These are phyloP conservation scores for Dendrocalamus latiflorus DNA, from an alignment of 202 grass and related monocot genomes.

Conservation along the genomic window DNA sequence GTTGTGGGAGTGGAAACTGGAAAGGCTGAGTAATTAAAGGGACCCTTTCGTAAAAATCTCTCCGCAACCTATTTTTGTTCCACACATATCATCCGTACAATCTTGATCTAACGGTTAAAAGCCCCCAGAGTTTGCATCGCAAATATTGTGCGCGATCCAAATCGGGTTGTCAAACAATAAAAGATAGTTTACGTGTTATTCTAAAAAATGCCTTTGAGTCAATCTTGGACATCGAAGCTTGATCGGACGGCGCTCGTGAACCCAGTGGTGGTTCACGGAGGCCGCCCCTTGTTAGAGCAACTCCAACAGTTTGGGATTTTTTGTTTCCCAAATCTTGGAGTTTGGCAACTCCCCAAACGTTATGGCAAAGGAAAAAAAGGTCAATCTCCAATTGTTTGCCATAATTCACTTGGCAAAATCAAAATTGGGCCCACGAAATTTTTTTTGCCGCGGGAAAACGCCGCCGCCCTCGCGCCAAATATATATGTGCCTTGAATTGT, in stretches of 20 bases:
- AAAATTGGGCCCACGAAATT: no score
- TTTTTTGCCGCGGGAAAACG: no score
- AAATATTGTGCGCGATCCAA: not conserved
- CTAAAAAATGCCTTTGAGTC: not conserved
- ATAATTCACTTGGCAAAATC: no score
- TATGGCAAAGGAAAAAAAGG: no score
- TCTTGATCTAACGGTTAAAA: not conserved
- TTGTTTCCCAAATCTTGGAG: no score
- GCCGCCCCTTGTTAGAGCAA: not conserved
- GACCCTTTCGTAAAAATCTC: not conserved
- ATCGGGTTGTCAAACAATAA: not conserved
- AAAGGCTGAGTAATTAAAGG: not conserved
- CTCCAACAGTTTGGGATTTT: no score
- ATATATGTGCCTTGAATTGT: no score
- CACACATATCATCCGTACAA: not conserved
- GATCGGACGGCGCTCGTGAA: not conserved
- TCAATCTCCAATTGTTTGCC: no score
- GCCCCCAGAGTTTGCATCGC: not conserved
- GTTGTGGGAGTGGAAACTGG: not conserved
- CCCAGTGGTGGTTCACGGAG: not conserved
- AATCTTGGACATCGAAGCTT: not conserved
- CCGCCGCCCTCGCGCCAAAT: no score
- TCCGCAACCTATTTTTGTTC: not conserved
- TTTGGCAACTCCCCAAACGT: no score
- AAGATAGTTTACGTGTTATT: not conserved